Evolutionary conservation across 139 green algal genomes (phyloP).

Genomic region (Chlorella sp.): DNA sequence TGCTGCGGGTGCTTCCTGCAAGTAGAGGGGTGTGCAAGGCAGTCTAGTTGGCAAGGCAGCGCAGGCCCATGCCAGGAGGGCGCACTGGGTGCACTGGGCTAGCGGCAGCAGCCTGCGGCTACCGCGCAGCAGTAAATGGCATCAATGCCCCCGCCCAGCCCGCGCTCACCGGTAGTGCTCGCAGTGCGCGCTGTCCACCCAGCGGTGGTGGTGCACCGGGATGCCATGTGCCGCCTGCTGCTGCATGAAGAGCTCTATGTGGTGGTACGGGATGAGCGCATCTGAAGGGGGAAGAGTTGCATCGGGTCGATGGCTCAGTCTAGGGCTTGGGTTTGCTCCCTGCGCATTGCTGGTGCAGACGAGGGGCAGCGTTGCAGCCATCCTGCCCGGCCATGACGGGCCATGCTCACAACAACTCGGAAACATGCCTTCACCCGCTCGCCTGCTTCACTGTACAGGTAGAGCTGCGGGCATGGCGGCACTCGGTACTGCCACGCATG

Average conservation of each 20-base stretch:
- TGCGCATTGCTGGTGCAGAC: no score
- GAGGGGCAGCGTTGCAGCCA: no score
- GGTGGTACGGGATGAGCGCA: slow-evolving; percentile 53
- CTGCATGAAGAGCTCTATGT: slow-evolving; percentile 64
- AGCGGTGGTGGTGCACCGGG: slow-evolving; percentile 27
- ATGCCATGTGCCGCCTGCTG: slow-evolving; percentile 47
- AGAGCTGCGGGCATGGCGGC: slow-evolving; percentile 67
- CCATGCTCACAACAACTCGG: no score
- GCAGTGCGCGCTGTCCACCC: slow-evolving; percentile 37
- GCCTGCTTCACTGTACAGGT: slow-evolving; percentile 57
- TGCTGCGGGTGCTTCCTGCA: slow-evolving; percentile 16
- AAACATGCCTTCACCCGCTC: background rate
- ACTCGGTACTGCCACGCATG: slow-evolving; percentile 39
- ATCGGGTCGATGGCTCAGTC: no score
- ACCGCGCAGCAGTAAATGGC: background rate
- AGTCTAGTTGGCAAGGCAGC: background rate
- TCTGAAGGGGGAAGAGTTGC: slow-evolving; percentile 51
- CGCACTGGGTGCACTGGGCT: background rate
- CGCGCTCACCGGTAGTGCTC: slow-evolving; percentile 46
- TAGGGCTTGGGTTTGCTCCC: no score
- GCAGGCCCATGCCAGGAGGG: background rate
- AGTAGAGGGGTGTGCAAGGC: background rate
- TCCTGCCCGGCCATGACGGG: no score
- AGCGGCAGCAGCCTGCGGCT: slow-evolving; percentile 9
- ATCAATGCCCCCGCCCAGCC: no score